Evolutionary conservation across 148 eudicot genomes (phyloP).

Genomic region (Nepenthes gracilis): DNA sequence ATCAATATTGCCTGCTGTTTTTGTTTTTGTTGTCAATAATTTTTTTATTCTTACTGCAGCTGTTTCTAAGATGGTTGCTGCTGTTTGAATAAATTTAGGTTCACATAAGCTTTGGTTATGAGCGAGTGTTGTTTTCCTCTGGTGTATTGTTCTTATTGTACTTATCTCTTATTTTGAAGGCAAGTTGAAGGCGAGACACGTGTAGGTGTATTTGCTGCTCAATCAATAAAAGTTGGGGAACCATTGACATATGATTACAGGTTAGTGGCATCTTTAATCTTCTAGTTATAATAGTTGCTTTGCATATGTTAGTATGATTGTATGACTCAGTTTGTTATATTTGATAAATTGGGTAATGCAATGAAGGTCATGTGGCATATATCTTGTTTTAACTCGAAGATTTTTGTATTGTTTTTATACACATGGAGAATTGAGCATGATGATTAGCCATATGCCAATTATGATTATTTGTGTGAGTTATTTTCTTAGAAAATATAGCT

Average conservation of each 20-base stretch:
- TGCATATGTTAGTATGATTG: too few relatives aligned
- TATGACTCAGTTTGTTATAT: not conserved
- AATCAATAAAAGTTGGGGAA: constrained; percentile 60
- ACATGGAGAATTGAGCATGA: not conserved
- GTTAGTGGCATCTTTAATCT: constrained; percentile 15
- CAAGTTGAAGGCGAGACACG: constrained; percentile 91
- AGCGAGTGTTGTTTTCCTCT: not conserved
- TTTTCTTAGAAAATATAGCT: too few relatives aligned
- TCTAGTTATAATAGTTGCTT: not conserved
- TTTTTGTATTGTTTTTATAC: too few relatives aligned
- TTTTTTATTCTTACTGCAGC: too few relatives aligned
- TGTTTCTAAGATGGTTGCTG: too few relatives aligned
- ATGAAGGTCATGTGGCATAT: too few relatives aligned
- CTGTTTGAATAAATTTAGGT: not conserved
- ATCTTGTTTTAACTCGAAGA: too few relatives aligned
- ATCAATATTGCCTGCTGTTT: too few relatives aligned
- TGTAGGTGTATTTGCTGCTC: constrained; percentile 85
- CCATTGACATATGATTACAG: constrained; percentile 88
- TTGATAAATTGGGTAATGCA: not conserved
- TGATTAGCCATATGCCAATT: not conserved
- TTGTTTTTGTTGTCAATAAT: too few relatives aligned
- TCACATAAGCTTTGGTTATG: not conserved
- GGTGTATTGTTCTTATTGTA: not conserved
- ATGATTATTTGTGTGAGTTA: not conserved
- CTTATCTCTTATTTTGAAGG: constrained; percentile 30